A percentile compares a stretch with the other conserved stretches of the same genome.
Conservation (phyloP, 805 yeast species). For the Candida awuae region DNA sequence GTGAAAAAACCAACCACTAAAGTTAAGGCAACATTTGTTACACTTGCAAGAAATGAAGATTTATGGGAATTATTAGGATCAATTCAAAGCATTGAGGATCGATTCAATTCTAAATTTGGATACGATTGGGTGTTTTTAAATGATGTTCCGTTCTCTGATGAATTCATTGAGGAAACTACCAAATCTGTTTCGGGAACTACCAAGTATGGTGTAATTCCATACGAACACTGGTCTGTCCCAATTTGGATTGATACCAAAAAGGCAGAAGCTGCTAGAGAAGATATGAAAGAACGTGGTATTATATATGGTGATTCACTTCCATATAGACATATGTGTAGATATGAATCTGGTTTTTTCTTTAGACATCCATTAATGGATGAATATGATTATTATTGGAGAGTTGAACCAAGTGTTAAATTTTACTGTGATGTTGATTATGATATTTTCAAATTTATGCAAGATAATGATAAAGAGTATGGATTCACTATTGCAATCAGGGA, state of each 20-base stretch:
- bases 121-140: conserved; percentile 95
- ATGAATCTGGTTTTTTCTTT: conserved; percentile 81
- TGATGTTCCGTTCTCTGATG: conserved; percentile 74
- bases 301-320: conserved; percentile 59
- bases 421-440: conserved; percentile 77
- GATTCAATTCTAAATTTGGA: conserved; percentile 71
- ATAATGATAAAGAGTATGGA: conserved; percentile 62
- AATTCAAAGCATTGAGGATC: conserved; percentile 73
- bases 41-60: conserved; percentile 68
- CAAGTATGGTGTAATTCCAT: conserved; percentile 69
- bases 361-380: conserved; percentile 63
- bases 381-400: conserved; percentile 92
- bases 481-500: conserved; percentile 74
- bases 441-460: conserved; percentile 71
- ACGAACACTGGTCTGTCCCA: conserved; percentile 85
- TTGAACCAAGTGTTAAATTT: conserved; percentile 74
- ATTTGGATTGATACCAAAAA: conserved; percentile 64
- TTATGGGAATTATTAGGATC: conserved; percentile 51
- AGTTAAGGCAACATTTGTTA: conserved; percentile 39
- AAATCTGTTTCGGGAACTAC: conserved; percentile 68
- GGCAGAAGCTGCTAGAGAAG: conserved; percentile 46
- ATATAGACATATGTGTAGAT: conserved; percentile 87
- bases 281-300: conserved; percentile 41
- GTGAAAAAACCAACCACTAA: conserved; percentile 1
- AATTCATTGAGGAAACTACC: conserved; percentile 59